Base-by-base conservation (phyloP, 805 yeast genomes). In the Candida corydali region DNA sequence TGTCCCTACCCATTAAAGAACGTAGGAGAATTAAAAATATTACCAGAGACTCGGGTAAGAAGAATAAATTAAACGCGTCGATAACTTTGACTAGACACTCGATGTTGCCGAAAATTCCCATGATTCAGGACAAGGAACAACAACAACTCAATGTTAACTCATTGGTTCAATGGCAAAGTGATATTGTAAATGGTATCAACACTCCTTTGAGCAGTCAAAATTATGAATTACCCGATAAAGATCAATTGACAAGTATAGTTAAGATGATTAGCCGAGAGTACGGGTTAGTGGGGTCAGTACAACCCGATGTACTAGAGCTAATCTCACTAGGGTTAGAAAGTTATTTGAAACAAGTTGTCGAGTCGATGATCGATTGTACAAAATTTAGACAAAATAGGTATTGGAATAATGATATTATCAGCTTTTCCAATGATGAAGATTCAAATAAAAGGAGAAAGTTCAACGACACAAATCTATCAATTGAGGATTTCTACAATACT, bases 161-260 rank as follows among this genome's bases (percentile, higher is more conserved):
- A 46, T 73, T 86, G 23, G 73, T 80, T 20, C 82, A 82, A 47
- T 88, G 96, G 91, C 86, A 94, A 16, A 96, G 89, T 57, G 98
- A 93, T 53, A 86, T 93, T 12, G 73, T 82, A 37, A 88, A 82
- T 51, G 94, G 93, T 3, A 75, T 86, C 38, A 87, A 85, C 47
- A 76, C 93, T 1, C 91, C 93, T 4, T 67, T 89, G 24, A 75
- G 91, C 2, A 67, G 85, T 1, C 95, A 91, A 46, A 69, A 76
- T 25, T 86, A 70, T 54, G 89, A 89, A 44, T 57, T 93, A 4
- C 97, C 97, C 0, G 98, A 91, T 46, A 69, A 71, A 27, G 88
- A 80, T 31, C 73, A 72, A 26, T 59, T 93, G 30, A 75, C 77
- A 36, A 64, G 79, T 9, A 70, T 88, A 36, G 79, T 93, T 70